Percentiles rank a stretch among this genome's conserved stretches.
Evolutionary conservation across 805 yeast genomes (phyloP).

Genomic region (Nakazawaea laoshanensis): DNA sequence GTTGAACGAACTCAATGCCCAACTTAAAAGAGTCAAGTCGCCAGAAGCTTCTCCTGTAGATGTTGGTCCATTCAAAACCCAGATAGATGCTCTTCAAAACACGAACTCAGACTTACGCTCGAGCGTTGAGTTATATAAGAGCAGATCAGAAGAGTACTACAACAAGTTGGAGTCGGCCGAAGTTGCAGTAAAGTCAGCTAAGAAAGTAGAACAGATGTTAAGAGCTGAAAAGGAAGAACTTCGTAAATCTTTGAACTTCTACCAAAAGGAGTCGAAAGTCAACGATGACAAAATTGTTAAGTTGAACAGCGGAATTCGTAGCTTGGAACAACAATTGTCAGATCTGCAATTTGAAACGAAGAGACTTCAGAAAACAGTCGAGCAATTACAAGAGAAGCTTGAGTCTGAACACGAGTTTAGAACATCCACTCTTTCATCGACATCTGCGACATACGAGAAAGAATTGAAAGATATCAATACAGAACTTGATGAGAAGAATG

Average conservation of each 20-base stretch:
- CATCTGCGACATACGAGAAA: slow-evolving; percentile 25
- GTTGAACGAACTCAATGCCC: slow-evolving; percentile 25
- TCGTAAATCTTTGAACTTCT: slow-evolving; percentile 32
- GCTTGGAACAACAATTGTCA: slow-evolving; percentile 46
- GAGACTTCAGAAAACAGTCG: slow-evolving; percentile 37
- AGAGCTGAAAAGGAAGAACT: slow-evolving; percentile 45
- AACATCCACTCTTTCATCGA: slow-evolving; percentile 20
- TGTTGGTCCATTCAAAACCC: no score
- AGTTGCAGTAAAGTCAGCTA: slow-evolving; percentile 54
- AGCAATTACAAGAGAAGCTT: slow-evolving; percentile 41
- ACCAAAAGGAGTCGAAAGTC: slow-evolving; percentile 44
- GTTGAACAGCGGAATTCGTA: slow-evolving; percentile 39
- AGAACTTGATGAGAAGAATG: slow-evolving; percentile 45
- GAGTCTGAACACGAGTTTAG: slow-evolving; percentile 33
- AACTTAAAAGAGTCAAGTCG: slow-evolving; percentile 21
- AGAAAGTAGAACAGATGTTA: slow-evolving; percentile 50
- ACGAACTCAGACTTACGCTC: slow-evolving; percentile 48
- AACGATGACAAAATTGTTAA: slow-evolving; percentile 47
- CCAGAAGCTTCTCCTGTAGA: slow-evolving; percentile 25
- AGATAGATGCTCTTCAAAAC: no score
- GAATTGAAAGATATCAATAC: slow-evolving; percentile 48
- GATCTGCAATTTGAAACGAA: slow-evolving; percentile 48
- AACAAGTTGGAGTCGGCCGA: slow-evolving; percentile 74
- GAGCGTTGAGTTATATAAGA: slow-evolving; percentile 52
- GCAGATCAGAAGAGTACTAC: slow-evolving; percentile 67